phyloP scores from a whole-genome alignment of 805 yeast species.

The Suhomyces sp. region DNA sequence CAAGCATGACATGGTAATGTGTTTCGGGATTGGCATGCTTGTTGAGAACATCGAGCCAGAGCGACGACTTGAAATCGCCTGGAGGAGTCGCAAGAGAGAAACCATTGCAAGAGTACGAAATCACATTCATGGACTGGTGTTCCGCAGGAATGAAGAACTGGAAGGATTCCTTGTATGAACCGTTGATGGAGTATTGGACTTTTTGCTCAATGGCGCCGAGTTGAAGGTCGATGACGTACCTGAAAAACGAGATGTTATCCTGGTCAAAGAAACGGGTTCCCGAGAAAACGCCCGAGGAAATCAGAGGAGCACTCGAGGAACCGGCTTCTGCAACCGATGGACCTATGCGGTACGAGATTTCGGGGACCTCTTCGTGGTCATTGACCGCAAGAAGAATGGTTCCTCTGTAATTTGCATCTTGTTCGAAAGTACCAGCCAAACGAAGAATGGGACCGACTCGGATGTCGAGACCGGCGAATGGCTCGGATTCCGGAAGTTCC shows the following conservation, averaged over 20 bases:
- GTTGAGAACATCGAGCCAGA: conserved; percentile 83
- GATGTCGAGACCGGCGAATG: conserved; percentile 38
- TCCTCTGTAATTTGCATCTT: conserved; percentile 59
- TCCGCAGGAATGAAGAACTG: conserved; percentile 69
- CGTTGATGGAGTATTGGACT: conserved; percentile 62
- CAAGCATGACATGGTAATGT: conserved; percentile 89
- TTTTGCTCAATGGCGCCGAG: conserved; percentile 55
- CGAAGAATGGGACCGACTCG: conserved; percentile 79
- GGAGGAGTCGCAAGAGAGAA: conserved; percentile 77
- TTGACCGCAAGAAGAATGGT: conserved; percentile 63
- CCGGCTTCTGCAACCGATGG: conserved; percentile 24
- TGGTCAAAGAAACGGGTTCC: conserved; percentile 44
- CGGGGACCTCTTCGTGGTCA: conserved; percentile 24
- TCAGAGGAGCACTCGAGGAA: neutral
- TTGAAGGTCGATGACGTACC: conserved; percentile 57
- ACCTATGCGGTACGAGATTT: conserved; percentile 36
- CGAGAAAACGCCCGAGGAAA: conserved; percentile 44
- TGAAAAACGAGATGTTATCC: conserved; percentile 57
- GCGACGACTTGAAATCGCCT: conserved; percentile 60
- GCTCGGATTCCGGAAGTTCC: conserved; percentile 25
- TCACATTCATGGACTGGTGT: conserved; percentile 70
- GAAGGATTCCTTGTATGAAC: conserved; percentile 33
- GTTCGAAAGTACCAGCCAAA: conserved; percentile 61
- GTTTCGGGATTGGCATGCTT: conserved; percentile 57
- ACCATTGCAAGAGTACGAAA: conserved; percentile 89